A percentile compares a stretch with the other conserved stretches of the same genome.
These are phyloP conservation scores for Clarireedia paspali DNA, from an alignment of 2,329 filamentous ascomycete species.

Conservation along the genomic window DNA sequence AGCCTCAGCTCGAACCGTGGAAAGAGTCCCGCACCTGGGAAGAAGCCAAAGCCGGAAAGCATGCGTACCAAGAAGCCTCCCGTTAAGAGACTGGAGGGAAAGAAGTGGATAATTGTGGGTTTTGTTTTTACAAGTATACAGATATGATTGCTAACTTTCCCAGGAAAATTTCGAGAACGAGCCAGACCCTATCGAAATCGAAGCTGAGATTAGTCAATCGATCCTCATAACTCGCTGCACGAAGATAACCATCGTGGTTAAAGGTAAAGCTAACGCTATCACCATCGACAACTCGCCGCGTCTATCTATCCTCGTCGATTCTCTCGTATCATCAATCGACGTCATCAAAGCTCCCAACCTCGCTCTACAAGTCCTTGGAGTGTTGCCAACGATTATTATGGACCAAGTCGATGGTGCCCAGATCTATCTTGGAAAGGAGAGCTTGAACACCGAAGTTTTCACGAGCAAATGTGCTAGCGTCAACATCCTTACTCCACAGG, in stretches of 20 bases:
- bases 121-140: constrained; percentile 6
- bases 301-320: constrained; percentile 80
- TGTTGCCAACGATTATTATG: constrained; percentile 77
- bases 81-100: constrained; percentile 72
- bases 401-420: constrained; percentile 90
- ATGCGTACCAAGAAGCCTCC: constrained; percentile 79
- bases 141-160: constrained; percentile 7
- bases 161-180: constrained; percentile 87
- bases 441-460: constrained; percentile 72
- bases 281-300: constrained; percentile 85
- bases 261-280: constrained; percentile 94
- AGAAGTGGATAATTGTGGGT: constrained; percentile 84
- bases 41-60: constrained; percentile 79
- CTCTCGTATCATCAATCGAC: constrained; percentile 83
- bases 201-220: constrained; percentile 77
- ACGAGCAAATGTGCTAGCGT: constrained; percentile 81
- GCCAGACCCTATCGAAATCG: constrained; percentile 65
- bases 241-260: constrained; percentile 82
- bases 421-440: constrained; percentile 79
- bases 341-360: constrained; percentile 95
- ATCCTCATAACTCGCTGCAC: constrained; percentile 88
- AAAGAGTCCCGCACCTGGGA: constrained; percentile 82
- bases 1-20: constrained; percentile 49
- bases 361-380: constrained; percentile 82
- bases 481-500: constrained; percentile 73